Percentiles rank a stretch among this genome's conserved stretches.
phyloP scores from a whole-genome alignment of 106 monocot species.

The Phalaenopsis aphrodite region DNA sequence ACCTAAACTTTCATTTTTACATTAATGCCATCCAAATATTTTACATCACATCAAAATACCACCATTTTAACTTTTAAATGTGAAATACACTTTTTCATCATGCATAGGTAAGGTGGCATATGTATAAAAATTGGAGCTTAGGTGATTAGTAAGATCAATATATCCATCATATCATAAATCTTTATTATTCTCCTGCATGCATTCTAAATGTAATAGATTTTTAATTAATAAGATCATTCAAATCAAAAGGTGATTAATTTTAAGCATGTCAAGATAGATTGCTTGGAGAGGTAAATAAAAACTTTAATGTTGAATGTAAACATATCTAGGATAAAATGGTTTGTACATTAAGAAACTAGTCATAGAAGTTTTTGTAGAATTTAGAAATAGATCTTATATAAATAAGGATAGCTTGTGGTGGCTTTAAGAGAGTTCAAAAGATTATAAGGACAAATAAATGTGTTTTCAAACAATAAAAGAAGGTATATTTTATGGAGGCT shows the following conservation, averaged over 20 bases:
- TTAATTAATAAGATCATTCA: no score
- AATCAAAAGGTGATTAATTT: no score
- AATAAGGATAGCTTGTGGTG: neutral
- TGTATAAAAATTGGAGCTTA: no score
- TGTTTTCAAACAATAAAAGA: neutral
- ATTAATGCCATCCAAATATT: no score
- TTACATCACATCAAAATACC: no score
- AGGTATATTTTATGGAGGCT: neutral
- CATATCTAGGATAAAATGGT: neutral
- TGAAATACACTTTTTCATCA: no score
- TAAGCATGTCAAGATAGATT: neutral
- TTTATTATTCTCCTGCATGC: neutral
- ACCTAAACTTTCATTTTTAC: no score
- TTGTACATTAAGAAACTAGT: no score
- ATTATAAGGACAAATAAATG: neutral
- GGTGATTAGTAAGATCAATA: no score
- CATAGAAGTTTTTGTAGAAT: neutral
- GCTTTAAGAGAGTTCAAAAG: neutral
- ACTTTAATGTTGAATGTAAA: neutral
- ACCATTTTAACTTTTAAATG: no score
- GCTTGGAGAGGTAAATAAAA: neutral
- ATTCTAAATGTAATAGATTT: slow-evolving; percentile 1
- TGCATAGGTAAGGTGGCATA: no score
- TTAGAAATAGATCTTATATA: neutral
- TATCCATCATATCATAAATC: neutral